Base-by-base conservation (phyloP, 148 eudicot genomes). In the Mesembryanthemum crystallinum region DNA sequence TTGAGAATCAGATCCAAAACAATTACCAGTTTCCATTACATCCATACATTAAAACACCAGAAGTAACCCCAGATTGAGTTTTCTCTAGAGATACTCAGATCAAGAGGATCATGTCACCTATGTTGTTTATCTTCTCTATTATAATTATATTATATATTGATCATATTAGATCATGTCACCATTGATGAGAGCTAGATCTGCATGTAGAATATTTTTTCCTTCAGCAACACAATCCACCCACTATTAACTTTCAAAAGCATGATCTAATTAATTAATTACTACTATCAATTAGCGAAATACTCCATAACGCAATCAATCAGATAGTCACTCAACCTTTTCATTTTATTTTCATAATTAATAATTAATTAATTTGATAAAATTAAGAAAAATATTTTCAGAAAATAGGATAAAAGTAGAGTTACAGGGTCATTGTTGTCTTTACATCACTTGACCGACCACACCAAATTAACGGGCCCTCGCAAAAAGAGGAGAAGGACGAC, bases 351-450 rank as follows among this genome's bases (percentile, higher is more conserved):
- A 3, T 6, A 24, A 2, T 25, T n/a, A n/a, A n/a, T n/a, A n/a
- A n/a, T n/a, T n/a, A n/a, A n/a, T n/a, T 13, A 8, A 10, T 2
- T 45, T 11, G 49, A 45, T 45, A 12, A 45, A 45, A 9, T 8
- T 9, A 30, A 17, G 51, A 10, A 35, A 59, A 13, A 63, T 7
- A 55, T 25, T 21, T 3, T 18, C 25, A 27, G 43, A 21, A 27
- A 51, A 61, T 33, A 8, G 24, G 27, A 33, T 0, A 15, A 52
- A 73, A 64, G 21, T 2, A 57, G 17, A 57, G 39, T 21, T 6
- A 23, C 61, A 57, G 72, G 83, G 84, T 32, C 63, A 81, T 3
- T 55, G 21, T 45, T 15, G 86, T 79, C 74, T 25, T 76, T 83
- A 15, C 5, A 15, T 2, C 33, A 43, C 27, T 9, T 5, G 54